phyloP scores from a whole-genome alignment of 2,329 filamentous ascomycete genomes.

The Ascochyta pisi region DNA sequence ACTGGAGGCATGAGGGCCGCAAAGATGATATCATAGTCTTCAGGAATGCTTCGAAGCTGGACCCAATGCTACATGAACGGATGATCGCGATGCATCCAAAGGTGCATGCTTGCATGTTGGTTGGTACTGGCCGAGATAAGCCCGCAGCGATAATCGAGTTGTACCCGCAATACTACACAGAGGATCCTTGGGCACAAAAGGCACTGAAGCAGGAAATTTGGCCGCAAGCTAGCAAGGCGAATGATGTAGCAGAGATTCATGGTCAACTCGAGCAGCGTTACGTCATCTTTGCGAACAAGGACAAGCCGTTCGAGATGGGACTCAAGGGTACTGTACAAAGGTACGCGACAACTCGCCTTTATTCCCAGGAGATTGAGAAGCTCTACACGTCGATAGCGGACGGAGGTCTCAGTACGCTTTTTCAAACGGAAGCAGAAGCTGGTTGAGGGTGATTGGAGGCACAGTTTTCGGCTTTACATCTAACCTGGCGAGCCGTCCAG shows the following conservation, averaged over 20 bases:
- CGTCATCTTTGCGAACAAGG: slow-evolving; percentile 52
- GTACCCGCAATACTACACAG: slow-evolving; percentile 24
- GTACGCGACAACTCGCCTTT: slow-evolving; percentile 50
- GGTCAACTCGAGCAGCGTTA: slow-evolving; percentile 53
- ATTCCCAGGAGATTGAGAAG: slow-evolving; percentile 56
- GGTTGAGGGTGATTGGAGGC: background rate
- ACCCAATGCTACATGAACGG: slow-evolving; percentile 32
- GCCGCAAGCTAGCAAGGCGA: slow-evolving; percentile 53
- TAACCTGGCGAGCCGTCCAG: background rate
- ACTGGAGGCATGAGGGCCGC: slow-evolving; percentile 35
- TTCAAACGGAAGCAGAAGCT: slow-evolving; percentile 14
- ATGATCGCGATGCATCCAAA: slow-evolving; percentile 35
- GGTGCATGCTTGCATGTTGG: slow-evolving; percentile 42
- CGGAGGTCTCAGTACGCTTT: slow-evolving; percentile 16
- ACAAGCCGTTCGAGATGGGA: slow-evolving; percentile 55
- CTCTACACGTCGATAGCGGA: slow-evolving; percentile 47
- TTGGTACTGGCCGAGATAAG: slow-evolving; percentile 41
- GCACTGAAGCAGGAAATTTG: slow-evolving; percentile 54
- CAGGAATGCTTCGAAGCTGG: slow-evolving; percentile 29
- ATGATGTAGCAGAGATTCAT: slow-evolving; percentile 51
- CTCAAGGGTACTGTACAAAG: slow-evolving; percentile 58
- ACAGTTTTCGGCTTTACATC: background rate
- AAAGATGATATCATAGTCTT: slow-evolving; percentile 34
- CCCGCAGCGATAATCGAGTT: slow-evolving; percentile 44
- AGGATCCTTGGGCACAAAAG: slow-evolving; percentile 19